A percentile compares a stretch with the other conserved stretches of the same genome.
phyloP scores from a whole-genome alignment of 495 filamentous ascomycete species.

The Trichoderma orchidacearum region DNA sequence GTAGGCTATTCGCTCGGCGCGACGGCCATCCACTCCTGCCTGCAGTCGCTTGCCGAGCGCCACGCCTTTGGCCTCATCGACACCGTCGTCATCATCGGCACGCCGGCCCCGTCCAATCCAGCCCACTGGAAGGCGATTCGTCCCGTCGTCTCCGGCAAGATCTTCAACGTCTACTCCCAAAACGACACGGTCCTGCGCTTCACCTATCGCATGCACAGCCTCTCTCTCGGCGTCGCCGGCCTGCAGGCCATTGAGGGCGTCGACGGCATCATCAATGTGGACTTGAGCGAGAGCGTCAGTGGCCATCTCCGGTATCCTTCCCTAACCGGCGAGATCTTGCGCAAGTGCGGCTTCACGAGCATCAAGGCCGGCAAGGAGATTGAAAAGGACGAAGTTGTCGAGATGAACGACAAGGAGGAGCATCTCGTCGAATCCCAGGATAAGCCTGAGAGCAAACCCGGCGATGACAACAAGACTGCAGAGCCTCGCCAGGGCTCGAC shows the following conservation, averaged over 20 bases:
- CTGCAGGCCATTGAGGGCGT: constrained; percentile 50
- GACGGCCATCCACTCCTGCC: constrained; percentile 65
- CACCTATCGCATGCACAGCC: constrained; percentile 60
- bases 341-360: constrained; percentile 53
- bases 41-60: constrained; percentile 52
- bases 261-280: constrained; percentile 58
- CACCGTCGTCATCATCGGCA: constrained; percentile 67
- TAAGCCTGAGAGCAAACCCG: constrained; percentile 5
- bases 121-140: constrained; percentile 56
- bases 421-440: constrained; percentile 38
- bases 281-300: constrained; percentile 57
- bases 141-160: constrained; percentile 54
- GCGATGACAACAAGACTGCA: background rate
- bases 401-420: constrained; percentile 14
- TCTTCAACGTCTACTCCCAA: constrained; percentile 65
- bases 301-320: constrained; percentile 63
- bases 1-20: constrained; percentile 79
- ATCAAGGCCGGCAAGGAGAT: constrained; percentile 41
- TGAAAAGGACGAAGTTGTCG: constrained; percentile 40
- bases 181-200: constrained; percentile 70
- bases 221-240: constrained; percentile 66
- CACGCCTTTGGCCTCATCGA: constrained; percentile 71
- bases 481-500: background rate
- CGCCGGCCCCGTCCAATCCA: constrained; percentile 53
- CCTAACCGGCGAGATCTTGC: constrained; percentile 53